Conservation (phyloP, 306 rosid species). For the Lablab purpureus region DNA sequence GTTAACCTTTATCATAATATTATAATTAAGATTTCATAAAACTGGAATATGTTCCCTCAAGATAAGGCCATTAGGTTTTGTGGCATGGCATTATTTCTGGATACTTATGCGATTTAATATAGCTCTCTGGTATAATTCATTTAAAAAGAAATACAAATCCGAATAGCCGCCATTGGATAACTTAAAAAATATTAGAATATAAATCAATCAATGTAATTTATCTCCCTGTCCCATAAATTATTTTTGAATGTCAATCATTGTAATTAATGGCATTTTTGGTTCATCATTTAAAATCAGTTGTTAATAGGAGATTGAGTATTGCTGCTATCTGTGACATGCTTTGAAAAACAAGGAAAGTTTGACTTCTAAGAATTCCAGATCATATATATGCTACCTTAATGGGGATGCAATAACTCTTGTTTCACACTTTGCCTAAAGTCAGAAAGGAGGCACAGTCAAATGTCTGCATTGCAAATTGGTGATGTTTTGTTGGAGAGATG, state of each 20-base stretch:
- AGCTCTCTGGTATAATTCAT: not conserved
- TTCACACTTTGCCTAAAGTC: not conserved
- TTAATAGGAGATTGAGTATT: not conserved
- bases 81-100: not conserved
- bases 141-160: not conserved
- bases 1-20: not conserved
- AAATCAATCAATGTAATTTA: not conserved
- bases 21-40: not conserved
- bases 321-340: not conserved
- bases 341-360: not conserved
- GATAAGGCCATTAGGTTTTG: not conserved
- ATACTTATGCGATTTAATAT: not conserved
- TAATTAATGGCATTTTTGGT: not conserved
- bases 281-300: not conserved
- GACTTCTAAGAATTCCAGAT: not conserved
- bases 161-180: not conserved
- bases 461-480: slow-evolving; percentile 1
- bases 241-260: not conserved
- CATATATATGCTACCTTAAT: not conserved
- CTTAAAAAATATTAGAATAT: not conserved
- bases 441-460: not conserved
- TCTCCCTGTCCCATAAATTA: not conserved
- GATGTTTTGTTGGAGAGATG: not conserved
- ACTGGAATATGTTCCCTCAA: slow-evolving; percentile 24
- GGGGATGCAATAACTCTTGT: not conserved